Percentiles rank a stretch among this genome's conserved stretches.
Conservation (phyloP, 495 filamentous ascomycete species). For the Daldinia concentrica region DNA sequence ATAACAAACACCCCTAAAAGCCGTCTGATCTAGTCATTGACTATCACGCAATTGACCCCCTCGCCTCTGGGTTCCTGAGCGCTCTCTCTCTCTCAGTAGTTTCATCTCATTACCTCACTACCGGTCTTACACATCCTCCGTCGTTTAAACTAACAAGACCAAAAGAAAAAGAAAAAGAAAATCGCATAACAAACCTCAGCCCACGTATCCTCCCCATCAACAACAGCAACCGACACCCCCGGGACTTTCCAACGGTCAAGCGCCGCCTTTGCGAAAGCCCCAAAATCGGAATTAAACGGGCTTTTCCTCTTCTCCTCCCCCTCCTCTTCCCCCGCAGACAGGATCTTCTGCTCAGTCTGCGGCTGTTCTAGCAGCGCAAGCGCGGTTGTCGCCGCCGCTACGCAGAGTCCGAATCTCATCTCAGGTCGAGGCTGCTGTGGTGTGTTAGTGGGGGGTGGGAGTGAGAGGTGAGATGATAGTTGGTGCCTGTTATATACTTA, state of each 20-base stretch:
- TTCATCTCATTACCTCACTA: not conserved
- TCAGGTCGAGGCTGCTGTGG: not conserved
- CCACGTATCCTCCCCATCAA: conserved; percentile 55
- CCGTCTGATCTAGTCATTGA: not conserved
- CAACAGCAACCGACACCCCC: conserved; percentile 59
- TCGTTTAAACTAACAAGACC: not conserved
- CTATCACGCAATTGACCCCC: not conserved
- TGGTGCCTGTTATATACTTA: no score
- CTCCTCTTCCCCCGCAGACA: conserved; percentile 17
- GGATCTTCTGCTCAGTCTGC: conserved; percentile 33
- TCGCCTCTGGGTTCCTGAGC: no score
- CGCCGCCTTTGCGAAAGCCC: conserved; percentile 45
- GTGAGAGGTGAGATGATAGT: no score
- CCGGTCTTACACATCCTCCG: not conserved
- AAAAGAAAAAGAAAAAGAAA: not conserved
- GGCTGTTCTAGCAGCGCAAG: conserved; percentile 24
- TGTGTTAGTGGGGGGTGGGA: no score
- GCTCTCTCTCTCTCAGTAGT: not conserved
- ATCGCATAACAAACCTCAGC: conserved; percentile 50
- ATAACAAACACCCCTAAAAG: not conserved
- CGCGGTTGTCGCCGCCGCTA: not conserved
- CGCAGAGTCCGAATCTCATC: conserved; percentile 1
- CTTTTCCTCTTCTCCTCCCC: conserved; percentile 44
- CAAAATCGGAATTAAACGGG: conserved; percentile 52
- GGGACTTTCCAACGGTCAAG: conserved; percentile 62